Conservation (phyloP, 768 basidiomycete genomes). For the Neoboletus subvelutipes region DNA sequence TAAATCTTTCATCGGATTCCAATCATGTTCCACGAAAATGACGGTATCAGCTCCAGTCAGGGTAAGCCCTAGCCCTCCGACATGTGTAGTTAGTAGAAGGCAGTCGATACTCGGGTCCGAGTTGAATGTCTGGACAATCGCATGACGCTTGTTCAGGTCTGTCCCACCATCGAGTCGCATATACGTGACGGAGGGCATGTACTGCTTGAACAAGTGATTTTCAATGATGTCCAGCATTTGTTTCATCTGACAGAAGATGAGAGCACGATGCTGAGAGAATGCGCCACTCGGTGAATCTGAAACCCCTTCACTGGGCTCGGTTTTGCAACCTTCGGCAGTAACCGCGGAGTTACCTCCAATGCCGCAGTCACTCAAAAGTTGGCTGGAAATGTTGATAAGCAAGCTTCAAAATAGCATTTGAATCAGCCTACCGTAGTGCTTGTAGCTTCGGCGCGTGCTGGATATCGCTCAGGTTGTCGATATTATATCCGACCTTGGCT, state of each 20-base stretch:
- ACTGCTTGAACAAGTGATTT: conserved; percentile 82
- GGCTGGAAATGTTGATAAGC: conserved; percentile 47
- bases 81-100: conserved; percentile 91
- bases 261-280: conserved; percentile 95
- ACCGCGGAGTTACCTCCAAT: conserved; percentile 60
- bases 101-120: conserved; percentile 97
- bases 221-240: conserved; percentile 99
- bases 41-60: conserved; percentile 98
- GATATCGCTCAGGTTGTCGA: conserved; percentile 65
- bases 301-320: conserved; percentile 62
- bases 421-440: conserved; percentile 71
- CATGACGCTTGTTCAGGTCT: conserved; percentile 92
- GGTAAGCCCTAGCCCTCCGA: conserved; percentile 94
- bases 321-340: conserved; percentile 58
- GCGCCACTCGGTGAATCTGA: conserved; percentile 45
- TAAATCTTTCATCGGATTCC: conserved; percentile 99
- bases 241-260: conserved; percentile 99
- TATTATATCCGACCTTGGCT: conserved; percentile 48
- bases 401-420: background rate
- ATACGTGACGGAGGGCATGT: conserved; percentile 96
- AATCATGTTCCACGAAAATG: conserved; percentile 99
- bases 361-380: conserved; percentile 92
- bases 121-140: conserved; percentile 97
- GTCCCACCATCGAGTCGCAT: conserved; percentile 97
- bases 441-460: conserved; percentile 92